Evolutionary conservation across 1,139 yeast species (phyloP), one percentile per base, ranked within the genome.

Genomic region (Saccharomycopsis hybrid): DNA sequence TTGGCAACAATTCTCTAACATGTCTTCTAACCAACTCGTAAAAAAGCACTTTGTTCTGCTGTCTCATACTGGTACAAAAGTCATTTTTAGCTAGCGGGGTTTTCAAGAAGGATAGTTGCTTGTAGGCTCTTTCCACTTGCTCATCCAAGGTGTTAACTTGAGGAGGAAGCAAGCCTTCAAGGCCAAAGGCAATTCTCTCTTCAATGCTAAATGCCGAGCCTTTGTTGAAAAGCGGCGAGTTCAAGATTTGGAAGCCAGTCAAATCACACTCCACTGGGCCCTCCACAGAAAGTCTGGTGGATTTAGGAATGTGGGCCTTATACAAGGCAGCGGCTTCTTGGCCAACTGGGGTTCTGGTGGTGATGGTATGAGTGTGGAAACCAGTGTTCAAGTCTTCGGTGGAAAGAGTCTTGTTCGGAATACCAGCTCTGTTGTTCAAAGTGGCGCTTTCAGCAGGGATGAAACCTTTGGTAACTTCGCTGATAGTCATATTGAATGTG

Each of bases 41-140:
- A 69, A 84, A 92, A 54, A 92, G 74, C 32, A 88, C 96, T 66
- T 89, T 88, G 67, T 92, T 92, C 65, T 90, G 97, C 49, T 81
- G 82, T 69, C 96, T 78, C 85, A 92, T 78, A 24, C 94, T 82
- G 41, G 95, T 85, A 69, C 95, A 86, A 68, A 89, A 92, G 64
- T 87, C 95, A 63, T 90, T 90, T 65, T 89, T 88, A 47, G 92
- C 92, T 58, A 92, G 71, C 25, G 95, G 92, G n/a, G 90, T 82
- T 61, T 84, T 84, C 60, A 88, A 72, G 65, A 76, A 81, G 51
- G 79, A 74, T 62, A 85, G 79, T 70, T 92, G 97, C 56, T 79
- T 73, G 69, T 90, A 90, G 9, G 96, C 96, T 64, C 97, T 77
- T 56, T 83, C 90, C 44, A 85, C 92, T 70, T 90, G 97, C 60